These are phyloP conservation scores for Tremella mesenterica DNA, from an alignment of 768 basidiomycete species.

Conservation along the genomic window DNA sequence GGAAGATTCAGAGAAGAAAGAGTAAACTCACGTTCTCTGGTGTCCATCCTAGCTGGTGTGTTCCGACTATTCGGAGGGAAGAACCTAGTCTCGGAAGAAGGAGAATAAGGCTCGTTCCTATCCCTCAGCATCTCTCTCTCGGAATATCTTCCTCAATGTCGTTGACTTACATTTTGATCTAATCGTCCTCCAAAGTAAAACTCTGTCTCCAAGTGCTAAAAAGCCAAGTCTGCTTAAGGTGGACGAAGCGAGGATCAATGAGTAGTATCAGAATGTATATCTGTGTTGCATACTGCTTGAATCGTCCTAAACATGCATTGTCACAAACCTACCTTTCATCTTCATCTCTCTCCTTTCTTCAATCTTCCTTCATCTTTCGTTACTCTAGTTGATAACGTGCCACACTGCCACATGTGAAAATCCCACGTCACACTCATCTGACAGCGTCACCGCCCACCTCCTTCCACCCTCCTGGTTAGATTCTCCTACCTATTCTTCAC, in stretches of 20 bases:
- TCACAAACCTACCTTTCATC: background rate
- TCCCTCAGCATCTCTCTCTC: too few species aligned
- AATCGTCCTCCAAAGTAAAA: too few species aligned
- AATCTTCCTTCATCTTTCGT: background rate
- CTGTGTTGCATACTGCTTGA: too few species aligned
- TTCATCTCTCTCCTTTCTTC: background rate
- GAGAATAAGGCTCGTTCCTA: conserved; percentile 1
- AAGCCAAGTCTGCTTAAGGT: too few species aligned
- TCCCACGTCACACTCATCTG: background rate
- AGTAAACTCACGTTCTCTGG: background rate
- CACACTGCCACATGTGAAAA: conserved; percentile 1
- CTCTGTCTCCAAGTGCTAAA: too few species aligned
- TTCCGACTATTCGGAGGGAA: too few species aligned
- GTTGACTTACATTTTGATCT: too few species aligned
- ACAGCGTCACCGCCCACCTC: background rate
- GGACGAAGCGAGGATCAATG: too few species aligned
- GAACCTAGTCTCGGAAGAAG: background rate
- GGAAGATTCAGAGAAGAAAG: too few species aligned
- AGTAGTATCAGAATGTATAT: too few species aligned
- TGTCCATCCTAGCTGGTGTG: background rate
- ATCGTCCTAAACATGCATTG: background rate
- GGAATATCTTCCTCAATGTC: too few species aligned
- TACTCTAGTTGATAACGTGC: background rate
- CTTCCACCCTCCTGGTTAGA: background rate
- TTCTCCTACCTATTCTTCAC: background rate